Evolutionary conservation across 2,329 filamentous ascomycete species (phyloP), one percentile per base, ranked within the genome.

Genomic region (Aspergillus nomiae): DNA sequence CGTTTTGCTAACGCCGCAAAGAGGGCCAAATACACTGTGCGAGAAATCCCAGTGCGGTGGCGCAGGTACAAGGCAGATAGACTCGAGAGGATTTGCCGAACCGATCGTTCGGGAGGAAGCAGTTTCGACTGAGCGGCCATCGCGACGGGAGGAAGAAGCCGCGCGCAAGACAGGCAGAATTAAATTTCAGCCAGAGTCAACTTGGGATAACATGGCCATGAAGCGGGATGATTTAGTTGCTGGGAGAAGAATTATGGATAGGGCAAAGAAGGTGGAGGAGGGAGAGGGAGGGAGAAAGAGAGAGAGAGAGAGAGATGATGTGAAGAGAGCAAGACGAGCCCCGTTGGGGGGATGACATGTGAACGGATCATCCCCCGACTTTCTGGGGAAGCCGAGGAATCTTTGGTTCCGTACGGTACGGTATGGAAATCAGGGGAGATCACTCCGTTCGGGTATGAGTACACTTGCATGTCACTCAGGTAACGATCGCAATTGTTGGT

Each of bases 71-170:
- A 84, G 57, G 84, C 78, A 3, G 90, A 89, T 65, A 96, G 81
- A 69, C 89, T 84, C 64, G 87, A 84, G 73, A 94, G 78, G 70
- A 90, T 78, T 74, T 84, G 83, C 71, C 88, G 87, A 73, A 94
- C 74, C 62, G 87, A 89, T 69, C 86, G 86, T 69, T 91, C 87
- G 65, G 84, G 81, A 45, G 89, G 82, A 55, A 84, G 80, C 65
- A 92, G 81, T 76, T 93, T 94, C 58, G 92, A 94, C 74, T 90
- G 90, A 63, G 82, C 87, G 64, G 90, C 90, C 91, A 94, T 94
- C 63, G 64, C 68, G 69, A 68, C 61, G 61, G 61, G 61, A 50
- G 41, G 45, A 61, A 46, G 24, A 32, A 63, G 61, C 50, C 26
- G 56, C 61, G 61, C 60, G 54, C 45, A 56, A 45, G 56, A 58